Evolutionary conservation across 208 protist species (phyloP), one percentile per base, ranked within the genome.

Genomic region (Novymonas esmeraldas): DNA sequence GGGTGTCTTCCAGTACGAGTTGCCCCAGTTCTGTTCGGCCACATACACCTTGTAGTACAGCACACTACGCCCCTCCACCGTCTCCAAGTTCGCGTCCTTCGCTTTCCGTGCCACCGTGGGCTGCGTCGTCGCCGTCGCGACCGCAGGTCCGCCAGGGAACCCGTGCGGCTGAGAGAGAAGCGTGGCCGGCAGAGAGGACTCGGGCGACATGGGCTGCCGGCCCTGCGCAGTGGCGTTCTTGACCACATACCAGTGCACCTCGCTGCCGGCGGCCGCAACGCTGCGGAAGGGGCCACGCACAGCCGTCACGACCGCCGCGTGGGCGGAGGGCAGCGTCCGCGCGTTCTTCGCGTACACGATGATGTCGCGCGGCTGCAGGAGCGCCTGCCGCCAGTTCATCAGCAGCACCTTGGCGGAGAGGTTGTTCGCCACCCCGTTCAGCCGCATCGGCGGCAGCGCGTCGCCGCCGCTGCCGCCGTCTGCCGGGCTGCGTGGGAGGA

Each of bases 11-110:
- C 69, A 66, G 45, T 63, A 58, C 16, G 59, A 24, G 59, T 92
- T 92, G 49, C 90, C 73, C 74, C 76, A 84, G 59, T 93, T 93
- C 48, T 93, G 83, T 61, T 93, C 81, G 6, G 70, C 87, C 6
- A 93, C 57, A 38, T 77, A 84, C 2, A 93, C 58, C 29, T 62
- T 50, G 61, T 84, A 85, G 64, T 81, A 75, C 13, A 55, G 67
- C n/a, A 71, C 41, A 33, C 51, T 38, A 36, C 39, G 13, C 6
- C 34, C 33, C 0, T 57, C 42, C 18, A 24, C 57, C 2, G 10
- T n/a, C 14, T 49, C 56, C 13, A 26, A 29, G 1, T 0, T 22
- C 18, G 41, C 33, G 5, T 58, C 56, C 22, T 49, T 22, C 16
- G 41, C 24, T n/a, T n/a, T n/a, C n/a, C n/a, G n/a, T n/a, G n/a